These are phyloP conservation scores for Ceratobasidium sp. DNA, from an alignment of 1,284 basidiomycete species.

Conservation along the genomic window DNA sequence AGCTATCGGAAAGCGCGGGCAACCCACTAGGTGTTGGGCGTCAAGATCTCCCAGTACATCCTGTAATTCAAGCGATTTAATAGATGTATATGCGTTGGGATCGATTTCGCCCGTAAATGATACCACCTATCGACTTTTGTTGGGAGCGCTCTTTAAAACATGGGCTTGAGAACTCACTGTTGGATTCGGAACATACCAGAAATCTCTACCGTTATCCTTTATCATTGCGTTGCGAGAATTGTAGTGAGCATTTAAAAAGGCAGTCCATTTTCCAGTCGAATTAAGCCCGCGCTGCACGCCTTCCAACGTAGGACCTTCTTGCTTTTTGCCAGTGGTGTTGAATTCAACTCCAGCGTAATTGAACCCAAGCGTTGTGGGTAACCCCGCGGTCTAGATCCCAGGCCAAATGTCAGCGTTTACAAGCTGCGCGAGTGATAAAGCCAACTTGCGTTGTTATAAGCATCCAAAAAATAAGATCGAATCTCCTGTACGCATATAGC, in stretches of 20 bases:
- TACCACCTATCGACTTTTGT: slow-evolving; percentile 21
- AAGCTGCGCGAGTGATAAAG: too few species aligned
- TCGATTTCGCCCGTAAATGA: slow-evolving; percentile 1
- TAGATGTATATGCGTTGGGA: slow-evolving; percentile 1
- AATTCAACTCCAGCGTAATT: slow-evolving; percentile 1
- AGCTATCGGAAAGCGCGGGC: background rate
- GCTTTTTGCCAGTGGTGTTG: slow-evolving; percentile 22
- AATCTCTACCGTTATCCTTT: slow-evolving; percentile 27
- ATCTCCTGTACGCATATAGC: slow-evolving; percentile 34
- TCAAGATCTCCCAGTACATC: slow-evolving; percentile 22
- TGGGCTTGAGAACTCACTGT: background rate
- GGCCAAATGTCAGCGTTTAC: background rate
- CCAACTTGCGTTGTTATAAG: slow-evolving; percentile 32
- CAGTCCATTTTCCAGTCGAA: slow-evolving; percentile 24
- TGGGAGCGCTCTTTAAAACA: too few species aligned
- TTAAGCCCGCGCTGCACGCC: slow-evolving; percentile 21
- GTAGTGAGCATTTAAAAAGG: slow-evolving; percentile 3
- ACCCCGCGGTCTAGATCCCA: slow-evolving; percentile 6
- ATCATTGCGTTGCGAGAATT: slow-evolving; percentile 24
- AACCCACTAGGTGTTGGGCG: slow-evolving; percentile 21
- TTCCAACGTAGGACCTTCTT: background rate
- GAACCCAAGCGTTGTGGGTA: slow-evolving; percentile 5
- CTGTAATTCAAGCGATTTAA: background rate
- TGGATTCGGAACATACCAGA: slow-evolving; percentile 21
- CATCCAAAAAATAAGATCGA: slow-evolving; percentile 9